These are phyloP conservation scores for Astrothelium macrocarpum DNA, from an alignment of 495 filamentous ascomycete genomes.

Conservation along the genomic window DNA sequence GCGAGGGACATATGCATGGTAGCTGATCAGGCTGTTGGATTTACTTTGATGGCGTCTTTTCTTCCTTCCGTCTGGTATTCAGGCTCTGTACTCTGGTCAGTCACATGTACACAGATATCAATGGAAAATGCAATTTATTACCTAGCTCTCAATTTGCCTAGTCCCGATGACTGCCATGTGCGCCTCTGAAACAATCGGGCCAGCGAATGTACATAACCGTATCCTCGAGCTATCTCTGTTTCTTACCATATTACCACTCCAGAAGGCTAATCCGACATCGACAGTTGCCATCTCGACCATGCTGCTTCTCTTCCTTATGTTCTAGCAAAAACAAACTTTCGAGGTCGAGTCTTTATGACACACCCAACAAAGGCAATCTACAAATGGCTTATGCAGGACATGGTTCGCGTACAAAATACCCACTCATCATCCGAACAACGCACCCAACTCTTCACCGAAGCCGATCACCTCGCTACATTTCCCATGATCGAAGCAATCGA, in stretches of 20 bases:
- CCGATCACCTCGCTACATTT: constrained; percentile 87
- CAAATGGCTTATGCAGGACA: constrained; percentile 97
- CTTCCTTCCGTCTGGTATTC: background rate
- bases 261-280: background rate
- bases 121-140: constrained; percentile 9
- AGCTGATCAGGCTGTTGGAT: constrained; percentile 14
- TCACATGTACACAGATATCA: constrained; percentile 4
- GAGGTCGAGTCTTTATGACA: constrained; percentile 95
- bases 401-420: constrained; percentile 78
- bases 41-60: background rate
- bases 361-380: constrained; percentile 99
- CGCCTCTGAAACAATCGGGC: background rate
- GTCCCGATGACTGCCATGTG: background rate
- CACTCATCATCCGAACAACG: constrained; percentile 62
- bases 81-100: background rate
- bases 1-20: background rate
- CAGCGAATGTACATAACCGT: background rate
- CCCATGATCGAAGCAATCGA: constrained; percentile 92
- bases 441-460: constrained; percentile 80
- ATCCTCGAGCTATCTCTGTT: background rate
- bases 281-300: constrained; percentile 94
- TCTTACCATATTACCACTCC: background rate
- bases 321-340: constrained; percentile 94
- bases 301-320: constrained; percentile 94
- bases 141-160: background rate